Percentiles rank a stretch among this genome's conserved stretches.
phyloP scores from a whole-genome alignment of 179 eudicot species.

The Heliamphora pulchella region DNA sequence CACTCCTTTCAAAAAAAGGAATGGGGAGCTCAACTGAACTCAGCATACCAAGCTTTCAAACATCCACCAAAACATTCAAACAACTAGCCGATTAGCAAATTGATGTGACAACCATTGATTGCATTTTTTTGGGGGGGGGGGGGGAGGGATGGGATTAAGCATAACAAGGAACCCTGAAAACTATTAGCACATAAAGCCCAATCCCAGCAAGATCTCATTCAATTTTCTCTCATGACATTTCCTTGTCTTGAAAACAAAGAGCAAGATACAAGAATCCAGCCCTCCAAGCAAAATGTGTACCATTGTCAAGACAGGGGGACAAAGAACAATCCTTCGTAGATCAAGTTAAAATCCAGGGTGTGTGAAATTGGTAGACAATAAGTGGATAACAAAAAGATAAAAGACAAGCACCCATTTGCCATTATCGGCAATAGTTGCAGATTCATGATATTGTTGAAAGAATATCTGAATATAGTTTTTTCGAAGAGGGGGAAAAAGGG shows the following conservation, averaged over 20 bases:
- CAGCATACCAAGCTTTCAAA: too few relatives aligned
- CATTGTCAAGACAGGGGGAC: too few relatives aligned
- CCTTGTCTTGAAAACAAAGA: neutral
- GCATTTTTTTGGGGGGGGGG: too few relatives aligned
- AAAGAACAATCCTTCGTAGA: too few relatives aligned
- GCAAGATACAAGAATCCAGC: neutral
- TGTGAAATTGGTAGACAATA: neutral
- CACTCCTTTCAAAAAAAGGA: too few relatives aligned
- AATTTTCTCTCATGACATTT: too few relatives aligned
- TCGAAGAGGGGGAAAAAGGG: constrained; percentile 14
- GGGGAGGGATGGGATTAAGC: too few relatives aligned
- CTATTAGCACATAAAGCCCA: neutral
- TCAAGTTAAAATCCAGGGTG: neutral
- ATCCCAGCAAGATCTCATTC: neutral
- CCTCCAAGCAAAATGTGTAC: neutral
- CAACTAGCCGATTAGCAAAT: too few relatives aligned
- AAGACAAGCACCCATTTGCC: constrained; percentile 32
- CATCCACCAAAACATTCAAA: too few relatives aligned
- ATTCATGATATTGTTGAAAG: constrained; percentile 14
- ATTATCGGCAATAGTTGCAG: constrained; percentile 33
- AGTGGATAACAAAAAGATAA: constrained; percentile 16
- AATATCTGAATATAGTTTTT: neutral
- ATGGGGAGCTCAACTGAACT: too few relatives aligned
- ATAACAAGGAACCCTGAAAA: neutral
- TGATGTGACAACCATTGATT: too few relatives aligned